A percentile compares a stretch with the other conserved stretches of the same genome.
phyloP scores from a whole-genome alignment of 805 yeast species.

The Lipomyces anomalus region DNA sequence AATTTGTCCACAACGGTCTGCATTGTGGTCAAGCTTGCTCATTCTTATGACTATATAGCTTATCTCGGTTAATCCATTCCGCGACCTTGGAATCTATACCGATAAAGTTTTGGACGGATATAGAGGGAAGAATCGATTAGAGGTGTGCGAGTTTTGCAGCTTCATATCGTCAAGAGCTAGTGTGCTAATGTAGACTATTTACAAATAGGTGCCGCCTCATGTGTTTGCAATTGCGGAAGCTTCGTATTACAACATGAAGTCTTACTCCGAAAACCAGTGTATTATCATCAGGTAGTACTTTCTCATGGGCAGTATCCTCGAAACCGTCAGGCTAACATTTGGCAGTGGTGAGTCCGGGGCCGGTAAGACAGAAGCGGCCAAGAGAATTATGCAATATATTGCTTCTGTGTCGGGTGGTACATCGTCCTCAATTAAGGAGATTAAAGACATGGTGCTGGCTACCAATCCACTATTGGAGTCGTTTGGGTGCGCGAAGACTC shows the following conservation, averaged over 20 bases:
- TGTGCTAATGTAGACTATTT: no score
- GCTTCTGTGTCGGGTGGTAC: constrained; percentile 73
- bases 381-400: constrained; percentile 85
- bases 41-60: constrained; percentile 38
- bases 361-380: constrained; percentile 96
- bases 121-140: constrained; percentile 87
- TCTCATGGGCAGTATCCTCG: constrained; percentile 28
- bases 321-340: constrained; percentile 31
- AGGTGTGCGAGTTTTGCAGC: constrained; percentile 38
- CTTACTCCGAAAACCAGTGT: constrained; percentile 92
- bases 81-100: constrained; percentile 93
- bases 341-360: constrained; percentile 98
- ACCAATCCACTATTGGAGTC: constrained; percentile 89
- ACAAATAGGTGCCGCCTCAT: constrained; percentile 67
- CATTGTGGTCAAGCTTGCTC: neutral
- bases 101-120: constrained; percentile 67
- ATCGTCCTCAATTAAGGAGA: constrained; percentile 65
- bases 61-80: constrained; percentile 93
- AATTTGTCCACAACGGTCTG: neutral
- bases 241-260: constrained; percentile 91
- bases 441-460: constrained; percentile 96
- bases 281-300: constrained; percentile 59
- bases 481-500: constrained; percentile 89
- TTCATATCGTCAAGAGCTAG: neutral
- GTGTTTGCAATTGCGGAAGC: constrained; percentile 97